These are phyloP conservation scores for Trypanosoma conorhini DNA, from an alignment of 208 protist genomes.

Conservation along the genomic window DNA sequence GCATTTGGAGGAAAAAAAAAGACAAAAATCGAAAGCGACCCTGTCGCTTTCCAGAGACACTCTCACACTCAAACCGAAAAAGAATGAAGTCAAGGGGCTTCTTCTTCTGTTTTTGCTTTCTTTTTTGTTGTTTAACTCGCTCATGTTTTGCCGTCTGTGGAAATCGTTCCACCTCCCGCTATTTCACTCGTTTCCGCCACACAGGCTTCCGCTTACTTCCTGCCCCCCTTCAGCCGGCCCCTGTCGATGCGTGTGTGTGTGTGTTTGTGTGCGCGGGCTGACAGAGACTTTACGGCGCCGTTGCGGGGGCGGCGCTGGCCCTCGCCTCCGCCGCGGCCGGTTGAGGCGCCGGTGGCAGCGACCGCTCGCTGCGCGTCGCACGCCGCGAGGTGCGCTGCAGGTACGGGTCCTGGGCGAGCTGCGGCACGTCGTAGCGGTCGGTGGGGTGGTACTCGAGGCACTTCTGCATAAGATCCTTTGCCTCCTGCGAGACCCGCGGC, in stretches of 20 bases:
- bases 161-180: neutral
- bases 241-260: neutral
- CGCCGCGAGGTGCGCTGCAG: constrained; percentile 41
- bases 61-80: neutral
- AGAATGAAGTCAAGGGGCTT: neutral
- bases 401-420: constrained; percentile 75
- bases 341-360: constrained; percentile 5
- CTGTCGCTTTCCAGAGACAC: neutral
- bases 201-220: neutral
- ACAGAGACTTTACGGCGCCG: neutral
- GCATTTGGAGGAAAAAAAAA: neutral
- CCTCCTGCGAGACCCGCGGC: constrained; percentile 77
- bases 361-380: neutral
- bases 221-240: neutral
- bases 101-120: neutral
- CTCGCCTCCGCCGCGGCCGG: constrained; percentile 3
- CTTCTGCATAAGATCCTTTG: constrained; percentile 69
- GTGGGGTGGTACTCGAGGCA: constrained; percentile 70
- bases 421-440: constrained; percentile 74
- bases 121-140: neutral
- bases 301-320: neutral
- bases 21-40: neutral
- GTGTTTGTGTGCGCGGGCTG: neutral
- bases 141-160: neutral
- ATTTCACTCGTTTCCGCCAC: neutral